Evolutionary conservation across 495 filamentous ascomycete species (phyloP).

Genomic region (Lasiosphaeriaceae sp.): DNA sequence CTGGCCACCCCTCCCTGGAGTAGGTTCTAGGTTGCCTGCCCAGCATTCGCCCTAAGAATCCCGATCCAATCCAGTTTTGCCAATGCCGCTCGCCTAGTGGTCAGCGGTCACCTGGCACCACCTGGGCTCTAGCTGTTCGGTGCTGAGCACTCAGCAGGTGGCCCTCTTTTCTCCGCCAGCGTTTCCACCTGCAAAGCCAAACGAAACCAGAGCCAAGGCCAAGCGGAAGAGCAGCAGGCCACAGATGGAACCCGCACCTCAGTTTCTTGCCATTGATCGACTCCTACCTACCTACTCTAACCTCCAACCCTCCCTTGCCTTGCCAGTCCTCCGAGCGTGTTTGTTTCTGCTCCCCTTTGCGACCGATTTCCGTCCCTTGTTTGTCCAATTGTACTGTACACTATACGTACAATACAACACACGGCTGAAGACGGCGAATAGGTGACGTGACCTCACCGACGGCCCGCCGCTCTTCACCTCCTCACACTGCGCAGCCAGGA

Average conservation of each 20-base stretch:
- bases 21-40: no score
- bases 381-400: no score
- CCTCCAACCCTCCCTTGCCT: background rate
- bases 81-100: background rate
- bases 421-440: background rate
- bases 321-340: background rate
- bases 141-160: background rate
- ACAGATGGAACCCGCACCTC: background rate
- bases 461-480: background rate
- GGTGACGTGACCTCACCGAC: background rate
- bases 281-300: background rate
- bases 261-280: background rate
- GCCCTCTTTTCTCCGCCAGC: background rate
- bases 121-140: background rate
- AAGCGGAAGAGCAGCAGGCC: no score
- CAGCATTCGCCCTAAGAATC: no score
- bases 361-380: background rate
- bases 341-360: background rate
- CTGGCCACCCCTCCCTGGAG: no score
- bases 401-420: no score
- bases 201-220: background rate
- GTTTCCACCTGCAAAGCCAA: background rate
- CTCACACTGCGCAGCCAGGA: background rate
- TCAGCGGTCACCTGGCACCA: background rate
- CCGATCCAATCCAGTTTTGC: no score